Base-by-base conservation (phyloP, 306 rosid species). In the Casuarina equisetifolia region DNA sequence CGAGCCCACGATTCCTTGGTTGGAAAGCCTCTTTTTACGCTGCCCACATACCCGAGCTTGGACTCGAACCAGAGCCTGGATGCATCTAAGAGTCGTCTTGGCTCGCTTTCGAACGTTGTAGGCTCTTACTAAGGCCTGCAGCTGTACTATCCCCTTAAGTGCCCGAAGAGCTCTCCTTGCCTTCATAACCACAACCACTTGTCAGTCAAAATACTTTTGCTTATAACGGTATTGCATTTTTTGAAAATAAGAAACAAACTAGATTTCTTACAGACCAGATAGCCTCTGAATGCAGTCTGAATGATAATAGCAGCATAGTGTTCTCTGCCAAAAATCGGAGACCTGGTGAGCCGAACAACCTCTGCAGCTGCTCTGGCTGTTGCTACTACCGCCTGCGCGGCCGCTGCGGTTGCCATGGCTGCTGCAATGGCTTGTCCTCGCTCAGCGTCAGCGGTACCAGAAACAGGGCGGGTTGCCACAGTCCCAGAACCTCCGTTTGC, bases 81-180 rank as follows among this genome's bases (percentile, higher is more conserved):
- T 89, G 87, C 87, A 86, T n/a, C 81, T 79, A 38, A 89, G 86
- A 9, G 90, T 86, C 68, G 70, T 73, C 51, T 86, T 78, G 57
- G 90, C 85, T 72, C 92, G 49, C 74, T 76, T 86, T 42, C 90
- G 76, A 49, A 89, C 88, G 67, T 69, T 89, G 58, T 84, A 85
- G 4, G 88, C 92, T 80, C 92, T 84, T 75, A 89, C 90, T 66
- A 89, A 76, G 8, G 92, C 90, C 63, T 89, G 92, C 73, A 89
- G 79, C 83, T 86, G 86, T 68, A 89, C 92, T 57, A 89, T 53
- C 15, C 85, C 92, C 49, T 84, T 89, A 9, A 84, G 85, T 40
- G 92, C 92, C 70, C 78, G 59, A 55, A 86, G 88, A 35, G 92
- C 92, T 80, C 87, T 89, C 73, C 90, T 76, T 4, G 90, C 92